Evolutionary conservation across 345 rosid genomes (phyloP).

Genomic region (Luvunga scandens): DNA sequence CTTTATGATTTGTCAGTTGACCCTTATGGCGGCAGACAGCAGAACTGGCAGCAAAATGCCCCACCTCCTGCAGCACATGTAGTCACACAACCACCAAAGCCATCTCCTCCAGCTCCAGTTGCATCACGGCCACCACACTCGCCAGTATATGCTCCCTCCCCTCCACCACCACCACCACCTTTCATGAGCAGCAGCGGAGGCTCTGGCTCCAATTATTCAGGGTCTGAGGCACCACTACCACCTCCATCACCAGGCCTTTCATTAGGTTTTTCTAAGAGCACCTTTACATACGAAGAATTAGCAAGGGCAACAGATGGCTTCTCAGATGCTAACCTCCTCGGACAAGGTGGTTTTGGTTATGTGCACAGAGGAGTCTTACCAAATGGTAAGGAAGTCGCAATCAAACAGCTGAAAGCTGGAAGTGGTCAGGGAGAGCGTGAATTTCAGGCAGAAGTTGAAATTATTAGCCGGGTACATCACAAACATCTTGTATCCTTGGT

Average conservation of each 20-base stretch:
- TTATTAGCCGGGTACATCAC: constrained; percentile 68
- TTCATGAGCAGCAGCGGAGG: constrained; percentile 61
- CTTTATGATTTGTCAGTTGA: constrained; percentile 40
- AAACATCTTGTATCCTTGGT: constrained; percentile 66
- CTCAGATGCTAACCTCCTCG: constrained; percentile 60
- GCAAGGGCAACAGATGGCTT: constrained; percentile 60
- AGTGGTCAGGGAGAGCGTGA: constrained; percentile 68
- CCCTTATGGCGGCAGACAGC: constrained; percentile 52
- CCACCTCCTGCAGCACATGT: constrained; percentile 45
- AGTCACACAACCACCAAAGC: constrained; percentile 28
- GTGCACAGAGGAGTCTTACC: constrained; percentile 70
- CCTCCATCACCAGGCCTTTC: constrained; percentile 59
- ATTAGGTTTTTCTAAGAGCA: constrained; percentile 65
- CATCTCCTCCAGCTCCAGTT: constrained; percentile 35
- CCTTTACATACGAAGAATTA: constrained; percentile 57
- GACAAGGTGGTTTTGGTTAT: constrained; percentile 73
- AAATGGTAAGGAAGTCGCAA: constrained; percentile 58
- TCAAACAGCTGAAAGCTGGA: constrained; percentile 64
- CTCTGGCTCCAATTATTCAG: constrained; percentile 61
- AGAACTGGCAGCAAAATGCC: constrained; percentile 61
- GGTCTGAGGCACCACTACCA: constrained; percentile 48
- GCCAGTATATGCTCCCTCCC: constrained; percentile 9
- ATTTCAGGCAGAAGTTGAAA: constrained; percentile 72
- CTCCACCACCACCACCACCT: constrained; percentile 40
- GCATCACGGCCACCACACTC: constrained; percentile 29